Base-by-base conservation (phyloP, 2,329 filamentous ascomycete genomes). In the Zelopaecilomyces penicillatus region DNA sequence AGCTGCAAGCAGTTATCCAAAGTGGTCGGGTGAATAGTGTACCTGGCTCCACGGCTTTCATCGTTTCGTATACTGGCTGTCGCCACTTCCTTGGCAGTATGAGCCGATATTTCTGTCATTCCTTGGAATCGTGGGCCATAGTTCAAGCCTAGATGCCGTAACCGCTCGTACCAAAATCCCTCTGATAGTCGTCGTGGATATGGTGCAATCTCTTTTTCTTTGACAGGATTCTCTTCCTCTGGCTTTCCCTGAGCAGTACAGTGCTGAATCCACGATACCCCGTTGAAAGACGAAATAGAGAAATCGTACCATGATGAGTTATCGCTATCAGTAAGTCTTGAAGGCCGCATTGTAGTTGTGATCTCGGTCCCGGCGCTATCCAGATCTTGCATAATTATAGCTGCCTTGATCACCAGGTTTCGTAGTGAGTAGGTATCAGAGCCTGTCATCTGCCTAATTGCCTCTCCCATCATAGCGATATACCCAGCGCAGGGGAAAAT, bases 401-500 rank as follows among this genome's bases (percentile, higher is more conserved):
- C 48, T 3, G 48, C 35, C 19, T 43, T 49, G 4, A 52, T 37
- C 5, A 37, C 28, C 26, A 50, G 26, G 11, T 51, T 41, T 8
- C 38, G 45, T 4, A 50, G 7, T 4, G 26, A 28, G 34, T 37
- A 44, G 27, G 44, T 30, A 26, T 44, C 26, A 30, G 35, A n/a
- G 10, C 48, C 46, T 6, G 37, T 35, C 3, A 49, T 19, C 35
- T 57, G 55, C 4, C 50, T 42, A 5, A 56, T 57, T 1, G 69
- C 70, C 49, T 71, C 68, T 1, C 65, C 62, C 4, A 62, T 65
- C 58, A 74, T 69, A 8, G 61, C 56, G 1, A 72, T 45, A 45
- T 68, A 74, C 0, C 59, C 68, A 3, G 70, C 65, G n/a, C 50
- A 60, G 0, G 71, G 71, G 35, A 72, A 70, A 0, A 74, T 53